Percentiles rank a stretch among this genome's conserved stretches.
These are phyloP conservation scores for Alternaria solani DNA, from an alignment of 2,329 filamentous ascomycete genomes.

Conservation along the genomic window DNA sequence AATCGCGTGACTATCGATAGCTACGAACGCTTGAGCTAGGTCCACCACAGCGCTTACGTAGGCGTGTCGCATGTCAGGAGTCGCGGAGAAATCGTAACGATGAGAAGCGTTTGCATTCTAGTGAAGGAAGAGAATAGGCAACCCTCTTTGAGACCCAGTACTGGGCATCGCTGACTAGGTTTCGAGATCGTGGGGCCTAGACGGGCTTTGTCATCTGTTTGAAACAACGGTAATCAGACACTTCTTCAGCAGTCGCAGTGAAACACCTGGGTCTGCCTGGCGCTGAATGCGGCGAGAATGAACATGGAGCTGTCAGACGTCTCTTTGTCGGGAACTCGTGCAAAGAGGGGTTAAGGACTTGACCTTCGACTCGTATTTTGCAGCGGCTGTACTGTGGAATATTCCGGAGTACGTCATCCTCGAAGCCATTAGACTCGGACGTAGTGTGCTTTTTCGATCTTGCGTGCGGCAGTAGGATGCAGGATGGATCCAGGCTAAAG, in stretches of 20 bases:
- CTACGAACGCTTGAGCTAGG: background rate
- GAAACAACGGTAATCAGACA: slow-evolving; percentile 34
- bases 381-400: background rate
- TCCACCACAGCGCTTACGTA: slow-evolving; percentile 14
- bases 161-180: slow-evolving; percentile 10
- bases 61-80: slow-evolving; percentile 14
- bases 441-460: background rate
- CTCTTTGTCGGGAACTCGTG: background rate
- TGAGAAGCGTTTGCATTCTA: slow-evolving; percentile 7
- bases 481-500: slow-evolving; percentile 4
- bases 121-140: slow-evolving; percentile 5
- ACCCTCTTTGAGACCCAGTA: slow-evolving; percentile 16
- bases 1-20: slow-evolving; percentile 11
- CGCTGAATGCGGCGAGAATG: background rate
- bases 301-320: slow-evolving; percentile 2
- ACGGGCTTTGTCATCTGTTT: slow-evolving; percentile 28
- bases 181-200: slow-evolving; percentile 23
- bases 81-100: slow-evolving; percentile 1
- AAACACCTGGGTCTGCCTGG: background rate
- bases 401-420: background rate
- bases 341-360: background rate
- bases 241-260: slow-evolving; percentile 14
- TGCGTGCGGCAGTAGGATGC: slow-evolving; percentile 7
- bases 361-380: background rate
- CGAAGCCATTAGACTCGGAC: background rate